Evolutionary conservation across 2,329 filamentous ascomycete genomes (phyloP).

Genomic region (Talaromyces islandicus): DNA sequence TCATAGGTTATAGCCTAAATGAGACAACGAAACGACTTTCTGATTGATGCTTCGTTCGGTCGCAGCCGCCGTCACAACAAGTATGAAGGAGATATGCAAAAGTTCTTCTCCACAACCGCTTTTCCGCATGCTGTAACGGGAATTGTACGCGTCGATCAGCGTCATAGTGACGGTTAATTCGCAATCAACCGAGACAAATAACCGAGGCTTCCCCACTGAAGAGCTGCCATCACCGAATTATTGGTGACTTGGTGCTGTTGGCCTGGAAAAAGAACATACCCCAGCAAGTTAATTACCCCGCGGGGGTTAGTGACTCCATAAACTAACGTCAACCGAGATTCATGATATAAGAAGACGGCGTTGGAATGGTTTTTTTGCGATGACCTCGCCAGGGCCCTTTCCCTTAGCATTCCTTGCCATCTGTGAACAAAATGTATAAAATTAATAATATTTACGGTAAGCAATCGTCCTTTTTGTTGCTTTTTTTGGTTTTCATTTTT

Average conservation of each 20-base stretch:
- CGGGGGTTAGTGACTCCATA: not conserved
- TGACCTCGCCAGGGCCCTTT: not conserved
- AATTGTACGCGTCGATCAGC: not conserved
- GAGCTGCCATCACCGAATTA: not conserved
- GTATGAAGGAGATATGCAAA: too few species aligned
- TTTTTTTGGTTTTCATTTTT: too few species aligned
- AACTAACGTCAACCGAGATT: too few species aligned
- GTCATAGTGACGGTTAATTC: not conserved
- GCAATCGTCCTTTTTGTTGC: not conserved
- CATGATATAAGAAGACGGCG: too few species aligned
- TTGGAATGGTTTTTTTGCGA: not conserved
- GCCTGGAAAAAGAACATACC: not conserved
- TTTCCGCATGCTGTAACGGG: not conserved
- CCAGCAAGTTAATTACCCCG: not conserved
- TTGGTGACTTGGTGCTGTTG: not conserved
- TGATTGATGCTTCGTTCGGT: too few species aligned
- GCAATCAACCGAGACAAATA: not conserved
- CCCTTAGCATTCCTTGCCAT: not conserved
- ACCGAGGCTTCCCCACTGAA: not conserved
- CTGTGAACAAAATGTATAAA: not conserved
- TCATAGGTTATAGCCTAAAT: too few species aligned
- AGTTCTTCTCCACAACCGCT: not conserved
- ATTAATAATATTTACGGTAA: not conserved
- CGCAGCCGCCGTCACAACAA: too few species aligned
- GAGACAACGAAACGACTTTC: too few species aligned